Conservation (phyloP, 78 protist genomes). For the Protostelium mycophagum region DNA sequence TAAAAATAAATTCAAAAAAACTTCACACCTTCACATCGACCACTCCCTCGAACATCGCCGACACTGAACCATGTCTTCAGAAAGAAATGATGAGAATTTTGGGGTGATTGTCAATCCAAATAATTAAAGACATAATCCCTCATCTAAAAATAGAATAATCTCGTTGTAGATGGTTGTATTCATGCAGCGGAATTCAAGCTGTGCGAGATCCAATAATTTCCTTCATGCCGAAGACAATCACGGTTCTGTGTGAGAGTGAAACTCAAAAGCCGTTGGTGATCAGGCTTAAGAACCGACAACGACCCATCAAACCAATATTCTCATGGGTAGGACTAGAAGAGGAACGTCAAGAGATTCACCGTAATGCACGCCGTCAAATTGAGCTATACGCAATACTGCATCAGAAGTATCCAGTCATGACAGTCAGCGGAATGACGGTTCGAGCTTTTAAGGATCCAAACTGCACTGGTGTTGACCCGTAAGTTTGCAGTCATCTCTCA, state of each 20-base stretch:
- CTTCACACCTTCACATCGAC: too few species aligned
- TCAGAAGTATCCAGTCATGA: not conserved
- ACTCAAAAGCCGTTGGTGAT: not conserved
- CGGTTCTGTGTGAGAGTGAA: not conserved
- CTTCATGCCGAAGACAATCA: not conserved
- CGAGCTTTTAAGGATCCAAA: not conserved
- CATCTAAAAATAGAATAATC: too few species aligned
- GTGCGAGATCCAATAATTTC: too few species aligned
- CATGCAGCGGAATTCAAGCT: too few species aligned
- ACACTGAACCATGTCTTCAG: too few species aligned
- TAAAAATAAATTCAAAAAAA: too few species aligned
- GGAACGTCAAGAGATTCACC: not conserved
- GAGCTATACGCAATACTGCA: not conserved
- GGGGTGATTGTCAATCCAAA: too few species aligned
- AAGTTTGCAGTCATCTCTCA: not conserved
- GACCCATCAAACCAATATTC: not conserved
- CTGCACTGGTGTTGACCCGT: not conserved
- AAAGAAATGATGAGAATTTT: too few species aligned
- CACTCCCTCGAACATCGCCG: too few species aligned
- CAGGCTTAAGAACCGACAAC: not conserved
- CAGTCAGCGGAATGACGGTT: not conserved
- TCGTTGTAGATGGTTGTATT: too few species aligned
- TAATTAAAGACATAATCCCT: too few species aligned
- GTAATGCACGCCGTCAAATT: not conserved
- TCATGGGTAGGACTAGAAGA: not conserved